phyloP scores from a whole-genome alignment of 768 basidiomycete species.

The Naganishia vishniacii region DNA sequence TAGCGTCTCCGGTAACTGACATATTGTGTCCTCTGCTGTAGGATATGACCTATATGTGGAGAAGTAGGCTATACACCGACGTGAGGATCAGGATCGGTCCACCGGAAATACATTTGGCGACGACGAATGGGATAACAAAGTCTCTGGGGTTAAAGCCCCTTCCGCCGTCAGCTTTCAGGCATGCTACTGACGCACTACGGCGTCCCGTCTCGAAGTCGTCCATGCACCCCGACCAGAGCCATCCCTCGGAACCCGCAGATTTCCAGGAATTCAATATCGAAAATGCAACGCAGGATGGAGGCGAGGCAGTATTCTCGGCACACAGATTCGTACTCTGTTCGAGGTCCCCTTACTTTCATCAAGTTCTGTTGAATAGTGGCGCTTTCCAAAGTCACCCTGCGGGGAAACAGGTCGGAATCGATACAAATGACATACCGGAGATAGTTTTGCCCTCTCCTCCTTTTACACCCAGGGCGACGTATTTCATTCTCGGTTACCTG shows the following conservation, averaged over 20 bases:
- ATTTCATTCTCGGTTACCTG: conserved; percentile 89
- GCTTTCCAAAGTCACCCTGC: conserved; percentile 49
- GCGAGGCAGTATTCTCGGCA: conserved; percentile 64
- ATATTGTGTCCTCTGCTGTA: conserved; percentile 18
- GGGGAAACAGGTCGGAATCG: not conserved
- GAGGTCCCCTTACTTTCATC: conserved; percentile 78
- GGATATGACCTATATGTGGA: conserved; percentile 95
- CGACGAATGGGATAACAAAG: not conserved
- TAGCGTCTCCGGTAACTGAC: no score
- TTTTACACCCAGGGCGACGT: conserved; percentile 87
- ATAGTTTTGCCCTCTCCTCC: conserved; percentile 80
- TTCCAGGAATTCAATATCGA: conserved; percentile 51
- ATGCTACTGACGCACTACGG: not conserved
- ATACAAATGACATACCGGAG: conserved; percentile 27
- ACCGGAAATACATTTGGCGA: not conserved
- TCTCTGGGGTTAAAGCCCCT: conserved; percentile 50
- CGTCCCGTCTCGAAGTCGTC: conserved; percentile 22
- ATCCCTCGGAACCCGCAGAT: conserved; percentile 43
- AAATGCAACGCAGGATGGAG: conserved; percentile 50
- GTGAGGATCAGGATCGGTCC: conserved; percentile 64
- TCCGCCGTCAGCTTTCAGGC: conserved; percentile 1
- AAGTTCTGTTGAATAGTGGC: conserved; percentile 66
- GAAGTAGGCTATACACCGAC: conserved; percentile 87
- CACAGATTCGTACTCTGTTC: conserved; percentile 91
- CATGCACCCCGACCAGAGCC: conserved; percentile 25